Base-by-base conservation (phyloP, 345 rosid species). In the Sisymbrium irio region DNA sequence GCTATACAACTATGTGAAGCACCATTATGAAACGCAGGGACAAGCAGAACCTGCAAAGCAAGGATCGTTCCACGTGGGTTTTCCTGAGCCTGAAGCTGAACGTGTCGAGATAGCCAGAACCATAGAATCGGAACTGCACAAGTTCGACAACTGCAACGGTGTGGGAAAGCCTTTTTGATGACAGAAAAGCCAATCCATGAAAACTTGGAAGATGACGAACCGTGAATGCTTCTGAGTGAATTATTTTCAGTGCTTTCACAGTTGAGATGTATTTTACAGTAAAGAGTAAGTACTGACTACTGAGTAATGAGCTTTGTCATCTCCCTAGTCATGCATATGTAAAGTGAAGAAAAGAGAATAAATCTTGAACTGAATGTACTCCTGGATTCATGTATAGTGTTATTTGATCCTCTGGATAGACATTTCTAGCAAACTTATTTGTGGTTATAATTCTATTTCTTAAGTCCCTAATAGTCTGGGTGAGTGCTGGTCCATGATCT, bases 51-150 rank as follows among this genome's bases (percentile, higher is more conserved):
- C 89, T 14, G 74, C 84, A 75, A 92, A 87, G 65, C 97, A 92
- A 65, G 93, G 97, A 15, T 91, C 97, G 14, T 85, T 94, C 80
- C 98, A 94, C 71, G 96, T 94, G n/a, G 78, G 82, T 67, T 76
- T 89, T 19, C 96, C 98, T 13, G 90, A 88, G 67, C 81, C 91
- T 36, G 86, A 81, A 44, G 73, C 82, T 41, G 87, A 81, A 77
- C 92, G 84, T 54, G 73, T 66, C 9, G 86, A 86, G 79, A 89
- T 91, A 39, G 90, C 83, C 11, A 86, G 77, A 82, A 86, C 85
- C 65, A 82, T 94, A 9, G 97, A 89, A 77, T 88, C 93, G 0
- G 89, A 92, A 80, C 67, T 92, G 32, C 91, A 85, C 20, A 89
- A 88, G 85, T 57, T 88, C 18, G 89, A 78, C 74, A 84, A 86